Conservation (phyloP, 2,329 filamentous ascomycete species). For the Alternaria dauci region DNA sequence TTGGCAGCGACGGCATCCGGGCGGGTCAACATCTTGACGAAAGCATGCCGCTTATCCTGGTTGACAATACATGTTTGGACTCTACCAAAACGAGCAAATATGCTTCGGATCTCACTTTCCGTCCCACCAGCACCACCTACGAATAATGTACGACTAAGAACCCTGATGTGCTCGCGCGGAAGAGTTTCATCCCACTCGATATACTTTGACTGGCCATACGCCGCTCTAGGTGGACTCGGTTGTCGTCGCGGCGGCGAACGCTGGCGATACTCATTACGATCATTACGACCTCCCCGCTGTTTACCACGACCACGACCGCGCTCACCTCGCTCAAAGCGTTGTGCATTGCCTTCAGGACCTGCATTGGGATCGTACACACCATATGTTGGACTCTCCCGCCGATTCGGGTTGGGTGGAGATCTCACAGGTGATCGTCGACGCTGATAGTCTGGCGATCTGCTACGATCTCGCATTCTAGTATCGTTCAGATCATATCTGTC, state of each 20-base stretch:
- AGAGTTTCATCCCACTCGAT: slow-evolving; percentile 80
- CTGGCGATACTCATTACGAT: slow-evolving; percentile 78
- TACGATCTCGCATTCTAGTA: slow-evolving; percentile 48
- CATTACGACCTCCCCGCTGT: slow-evolving; percentile 51
- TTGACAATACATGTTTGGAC: slow-evolving; percentile 99
- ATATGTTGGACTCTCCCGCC: slow-evolving; percentile 73
- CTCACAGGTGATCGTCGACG: slow-evolving; percentile 64
- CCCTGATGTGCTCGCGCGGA: slow-evolving; percentile 77
- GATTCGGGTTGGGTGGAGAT: slow-evolving; percentile 67
- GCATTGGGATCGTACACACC: slow-evolving; percentile 74
- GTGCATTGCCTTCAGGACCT: slow-evolving; percentile 63
- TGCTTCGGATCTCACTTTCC: slow-evolving; percentile 79
- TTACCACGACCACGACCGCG: slow-evolving; percentile 63
- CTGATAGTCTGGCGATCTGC: slow-evolving; percentile 71
- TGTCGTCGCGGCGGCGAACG: slow-evolving; percentile 77
- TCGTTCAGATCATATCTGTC: slow-evolving; percentile 44
- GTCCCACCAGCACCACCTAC: slow-evolving; percentile 83
- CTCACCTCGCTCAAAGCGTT: slow-evolving; percentile 62
- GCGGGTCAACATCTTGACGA: slow-evolving; percentile 97
- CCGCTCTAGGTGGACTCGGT: slow-evolving; percentile 61
- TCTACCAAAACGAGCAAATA: slow-evolving; percentile 82
- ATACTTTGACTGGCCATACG: slow-evolving; percentile 67
- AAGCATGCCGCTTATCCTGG: slow-evolving; percentile 96
- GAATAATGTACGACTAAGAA: slow-evolving; percentile 93
- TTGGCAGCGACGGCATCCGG: slow-evolving; percentile 85